Evolutionary conservation across 2,329 filamentous ascomycete species (phyloP).

Genomic region (Colletotrichum sp.): DNA sequence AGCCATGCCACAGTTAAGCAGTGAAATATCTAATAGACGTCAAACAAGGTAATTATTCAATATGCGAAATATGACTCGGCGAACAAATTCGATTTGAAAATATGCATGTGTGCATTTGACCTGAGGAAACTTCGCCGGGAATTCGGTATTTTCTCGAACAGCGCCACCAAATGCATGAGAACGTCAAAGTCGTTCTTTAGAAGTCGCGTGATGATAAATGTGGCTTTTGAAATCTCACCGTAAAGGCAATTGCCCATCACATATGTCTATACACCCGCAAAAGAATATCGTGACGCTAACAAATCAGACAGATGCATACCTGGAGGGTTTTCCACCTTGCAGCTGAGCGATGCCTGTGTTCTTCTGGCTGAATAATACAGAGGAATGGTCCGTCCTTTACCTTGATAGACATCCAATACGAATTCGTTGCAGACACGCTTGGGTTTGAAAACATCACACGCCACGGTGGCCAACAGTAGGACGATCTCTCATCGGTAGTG

Average conservation of each 20-base stretch:
- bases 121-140: neutral
- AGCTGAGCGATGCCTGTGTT: neutral
- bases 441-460: neutral
- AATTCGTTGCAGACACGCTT: neutral
- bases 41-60: neutral
- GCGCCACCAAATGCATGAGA: neutral
- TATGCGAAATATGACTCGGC: neutral
- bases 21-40: neutral
- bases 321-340: neutral
- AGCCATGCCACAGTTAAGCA: neutral
- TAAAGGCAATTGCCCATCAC: neutral
- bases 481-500: neutral
- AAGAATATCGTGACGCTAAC: neutral
- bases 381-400: neutral
- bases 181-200: neutral
- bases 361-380: neutral
- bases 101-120: neutral
- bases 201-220: neutral
- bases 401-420: neutral
- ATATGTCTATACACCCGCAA: neutral
- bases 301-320: neutral
- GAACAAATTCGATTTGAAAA: neutral
- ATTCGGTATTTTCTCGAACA: neutral
- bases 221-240: neutral
- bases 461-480: neutral